Conservation (phyloP, 306 rosid genomes). For the Medicago truncatula region MtrunA17r5.0-ANR NC_053045.1:50878501-50879000, state of each 20-base stretch:
- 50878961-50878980: not conserved
- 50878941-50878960: too few species aligned
- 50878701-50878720: too few species aligned
- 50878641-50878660: too few species aligned
- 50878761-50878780: too few species aligned
- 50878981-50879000: conserved; percentile 23
- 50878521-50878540: not conserved
- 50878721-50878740: too few species aligned
- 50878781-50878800: too few species aligned
- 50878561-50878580: not conserved
- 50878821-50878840: too few species aligned
- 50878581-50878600: not conserved
- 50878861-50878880: not conserved
- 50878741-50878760: too few species aligned
- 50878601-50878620: not conserved
- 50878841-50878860: too few species aligned
- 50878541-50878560: not conserved
- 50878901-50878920: not conserved
- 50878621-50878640: not conserved
- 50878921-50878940: not conserved
- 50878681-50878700: too few species aligned
- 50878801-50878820: too few species aligned
- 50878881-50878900: not conserved
- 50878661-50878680: too few species aligned
- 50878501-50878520: not conserved